Conservation (phyloP, 352 stramenopile species). For the Phytopythium ostracodes region DNA sequence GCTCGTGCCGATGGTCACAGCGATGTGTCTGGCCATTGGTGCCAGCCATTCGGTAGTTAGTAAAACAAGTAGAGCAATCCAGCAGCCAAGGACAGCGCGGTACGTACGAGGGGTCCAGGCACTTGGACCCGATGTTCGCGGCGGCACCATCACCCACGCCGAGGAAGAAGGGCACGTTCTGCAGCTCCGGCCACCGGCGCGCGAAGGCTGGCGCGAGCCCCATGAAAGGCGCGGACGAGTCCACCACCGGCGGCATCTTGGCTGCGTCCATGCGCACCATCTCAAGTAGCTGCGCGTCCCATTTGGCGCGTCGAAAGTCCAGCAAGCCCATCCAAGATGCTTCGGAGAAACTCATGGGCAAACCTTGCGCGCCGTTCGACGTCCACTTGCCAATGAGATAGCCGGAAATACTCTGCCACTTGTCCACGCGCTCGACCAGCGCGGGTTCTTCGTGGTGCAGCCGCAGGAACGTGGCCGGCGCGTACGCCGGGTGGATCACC, state of each 20-base stretch:
- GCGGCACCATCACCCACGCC: slow-evolving; percentile 92
- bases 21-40: slow-evolving; percentile 68
- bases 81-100: slow-evolving; percentile 1
- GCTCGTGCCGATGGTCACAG: slow-evolving; percentile 93
- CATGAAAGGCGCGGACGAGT: slow-evolving; percentile 61
- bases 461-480: slow-evolving; percentile 81
- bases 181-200: slow-evolving; percentile 75
- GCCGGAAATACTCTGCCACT: slow-evolving; percentile 90
- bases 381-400: slow-evolving; percentile 89
- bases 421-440: slow-evolving; percentile 43
- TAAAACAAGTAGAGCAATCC: background rate
- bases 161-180: slow-evolving; percentile 74
- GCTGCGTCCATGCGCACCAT: slow-evolving; percentile 62
- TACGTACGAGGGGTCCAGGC: slow-evolving; percentile 57
- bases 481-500: slow-evolving; percentile 88
- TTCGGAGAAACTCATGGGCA: slow-evolving; percentile 92
- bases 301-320: slow-evolving; percentile 83
- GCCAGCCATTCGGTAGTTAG: too few relatives aligned
- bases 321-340: slow-evolving; percentile 94
- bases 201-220: slow-evolving; percentile 47
- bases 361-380: slow-evolving; percentile 16
- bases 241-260: slow-evolving; percentile 69
- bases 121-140: slow-evolving; percentile 95
- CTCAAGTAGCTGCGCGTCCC: slow-evolving; percentile 78
- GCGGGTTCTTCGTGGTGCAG: slow-evolving; percentile 62